Evolutionary conservation across 805 yeast genomes (phyloP).

Genomic region (Candida sithepensis): DNA sequence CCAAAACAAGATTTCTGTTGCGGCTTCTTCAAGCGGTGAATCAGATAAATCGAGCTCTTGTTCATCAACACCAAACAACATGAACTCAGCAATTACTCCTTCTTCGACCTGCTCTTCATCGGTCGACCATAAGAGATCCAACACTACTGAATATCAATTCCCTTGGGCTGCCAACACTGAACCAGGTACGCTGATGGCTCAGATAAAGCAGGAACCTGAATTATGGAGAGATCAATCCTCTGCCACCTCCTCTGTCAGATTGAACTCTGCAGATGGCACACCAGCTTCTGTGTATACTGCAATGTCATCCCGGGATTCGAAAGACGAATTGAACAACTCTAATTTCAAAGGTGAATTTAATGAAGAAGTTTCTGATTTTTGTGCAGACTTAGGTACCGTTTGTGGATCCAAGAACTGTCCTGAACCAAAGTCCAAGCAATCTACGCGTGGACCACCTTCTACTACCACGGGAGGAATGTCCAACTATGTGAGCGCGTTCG

Average conservation of each 20-base stretch:
- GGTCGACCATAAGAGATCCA: neutral
- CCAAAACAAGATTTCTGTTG: neutral
- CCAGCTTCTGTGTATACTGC: neutral
- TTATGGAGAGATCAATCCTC: neutral
- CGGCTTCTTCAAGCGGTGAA: conserved; percentile 10
- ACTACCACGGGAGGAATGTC: conserved; percentile 7
- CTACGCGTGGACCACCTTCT: conserved; percentile 7
- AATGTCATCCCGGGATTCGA: neutral
- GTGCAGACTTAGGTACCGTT: conserved; percentile 70
- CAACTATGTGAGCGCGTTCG: neutral
- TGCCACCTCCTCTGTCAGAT: neutral
- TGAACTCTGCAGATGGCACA: conserved; percentile 2
- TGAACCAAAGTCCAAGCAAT: conserved; percentile 42
- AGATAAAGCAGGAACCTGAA: neutral
- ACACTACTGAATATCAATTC: neutral
- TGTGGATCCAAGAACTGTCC: conserved; percentile 78
- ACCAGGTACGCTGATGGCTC: conserved; percentile 1
- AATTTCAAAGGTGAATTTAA: conserved; percentile 43
- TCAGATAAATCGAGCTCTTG: conserved; percentile 16
- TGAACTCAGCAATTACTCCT: conserved; percentile 14
- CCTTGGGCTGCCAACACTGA: neutral
- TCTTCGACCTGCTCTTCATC: conserved; percentile 16
- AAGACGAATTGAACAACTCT: conserved; percentile 18
- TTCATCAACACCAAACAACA: conserved; percentile 13
- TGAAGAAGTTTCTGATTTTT: conserved; percentile 72